Percentiles rank a stretch among this genome's conserved stretches.
These are phyloP conservation scores for Acorus calamus DNA, from an alignment of 106 monocot genomes.

Conservation along the genomic window DNA sequence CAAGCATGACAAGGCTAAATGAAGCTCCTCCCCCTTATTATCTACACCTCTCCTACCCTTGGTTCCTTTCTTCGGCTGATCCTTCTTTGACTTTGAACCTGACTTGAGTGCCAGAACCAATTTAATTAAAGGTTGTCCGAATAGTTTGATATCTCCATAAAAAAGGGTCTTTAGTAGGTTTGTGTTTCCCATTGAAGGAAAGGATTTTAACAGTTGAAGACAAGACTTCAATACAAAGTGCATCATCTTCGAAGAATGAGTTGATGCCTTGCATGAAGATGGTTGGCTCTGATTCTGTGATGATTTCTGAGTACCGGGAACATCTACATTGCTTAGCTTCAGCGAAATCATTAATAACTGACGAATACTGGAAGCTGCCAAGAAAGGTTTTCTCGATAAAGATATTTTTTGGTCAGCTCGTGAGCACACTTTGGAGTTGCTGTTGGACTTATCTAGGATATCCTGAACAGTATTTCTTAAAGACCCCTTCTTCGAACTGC, in stretches of 20 bases:
- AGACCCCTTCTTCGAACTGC: conserved; percentile 21
- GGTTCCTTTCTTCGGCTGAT: conserved; percentile 31
- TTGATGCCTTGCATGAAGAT: conserved; percentile 22
- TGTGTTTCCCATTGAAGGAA: conserved; percentile 17
- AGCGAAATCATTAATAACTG: conserved; percentile 33
- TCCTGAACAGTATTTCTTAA: conserved; percentile 17
- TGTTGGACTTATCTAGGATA: conserved; percentile 8
- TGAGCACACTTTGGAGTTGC: conserved; percentile 15
- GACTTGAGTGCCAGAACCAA: conserved; percentile 43
- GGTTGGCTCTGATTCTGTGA: conserved; percentile 33
- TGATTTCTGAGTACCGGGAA: conserved; percentile 1
- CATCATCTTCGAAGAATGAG: conserved; percentile 29
- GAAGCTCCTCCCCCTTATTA: conserved; percentile 26
- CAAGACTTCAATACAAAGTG: conserved; percentile 61
- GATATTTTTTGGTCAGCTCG: conserved; percentile 20
- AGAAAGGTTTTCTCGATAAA: conserved; percentile 33
- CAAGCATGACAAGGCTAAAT: conserved; percentile 54
- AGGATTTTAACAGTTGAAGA: conserved; percentile 46
- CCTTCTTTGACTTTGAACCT: conserved; percentile 23
- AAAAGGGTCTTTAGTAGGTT: conserved; percentile 28
- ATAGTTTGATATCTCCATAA: conserved; percentile 46
- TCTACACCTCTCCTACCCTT: conserved; percentile 40
- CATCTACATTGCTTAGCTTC: conserved; percentile 9
- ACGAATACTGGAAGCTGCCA: conserved; percentile 54
- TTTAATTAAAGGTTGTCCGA: conserved; percentile 52